phyloP scores from a whole-genome alignment of 2,329 filamentous ascomycete genomes.

The Cercospora sesami region DNA sequence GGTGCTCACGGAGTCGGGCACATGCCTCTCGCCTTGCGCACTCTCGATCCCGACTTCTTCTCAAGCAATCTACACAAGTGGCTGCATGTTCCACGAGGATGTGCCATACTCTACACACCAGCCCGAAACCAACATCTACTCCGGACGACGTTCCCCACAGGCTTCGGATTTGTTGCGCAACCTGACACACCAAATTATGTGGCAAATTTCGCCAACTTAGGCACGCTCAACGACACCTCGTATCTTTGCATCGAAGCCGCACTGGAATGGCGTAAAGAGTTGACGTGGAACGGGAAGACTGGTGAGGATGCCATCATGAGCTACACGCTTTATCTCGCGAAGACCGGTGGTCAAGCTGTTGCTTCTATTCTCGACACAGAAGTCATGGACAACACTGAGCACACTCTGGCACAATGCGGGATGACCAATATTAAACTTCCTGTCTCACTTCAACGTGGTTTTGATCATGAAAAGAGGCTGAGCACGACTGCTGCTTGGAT shows the following conservation, averaged over 20 bases:
- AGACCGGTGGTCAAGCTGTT: conserved; percentile 60
- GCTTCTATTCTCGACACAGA: conserved; percentile 68
- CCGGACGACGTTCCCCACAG: conserved; percentile 73
- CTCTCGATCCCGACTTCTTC: conserved; percentile 79
- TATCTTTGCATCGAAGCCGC: conserved; percentile 72
- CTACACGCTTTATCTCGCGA: conserved; percentile 65
- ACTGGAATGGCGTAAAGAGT: conserved; percentile 65
- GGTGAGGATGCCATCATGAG: conserved; percentile 67
- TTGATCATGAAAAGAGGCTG: conserved; percentile 24
- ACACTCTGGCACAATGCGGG: conserved; percentile 62
- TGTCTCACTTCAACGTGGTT: conserved; percentile 47
- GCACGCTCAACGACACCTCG: conserved; percentile 70
- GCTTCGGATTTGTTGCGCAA: conserved; percentile 64
- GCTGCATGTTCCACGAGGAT: conserved; percentile 76
- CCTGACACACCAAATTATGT: conserved; percentile 32
- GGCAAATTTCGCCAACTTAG: conserved; percentile 67
- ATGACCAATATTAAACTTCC: conserved; percentile 65
- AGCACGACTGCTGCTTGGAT: conserved; percentile 39
- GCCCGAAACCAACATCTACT: conserved; percentile 72
- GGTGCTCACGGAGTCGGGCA: conserved; percentile 83
- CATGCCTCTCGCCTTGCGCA: conserved; percentile 65
- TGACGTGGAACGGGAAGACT: conserved; percentile 41
- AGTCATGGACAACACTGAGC: conserved; percentile 65
- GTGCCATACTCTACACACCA: conserved; percentile 78
- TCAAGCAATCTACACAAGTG: conserved; percentile 87